Evolutionary conservation across 306 rosid genomes (phyloP), one percentile per base, ranked within the genome.

Genomic region (Urtica urens): DNA sequence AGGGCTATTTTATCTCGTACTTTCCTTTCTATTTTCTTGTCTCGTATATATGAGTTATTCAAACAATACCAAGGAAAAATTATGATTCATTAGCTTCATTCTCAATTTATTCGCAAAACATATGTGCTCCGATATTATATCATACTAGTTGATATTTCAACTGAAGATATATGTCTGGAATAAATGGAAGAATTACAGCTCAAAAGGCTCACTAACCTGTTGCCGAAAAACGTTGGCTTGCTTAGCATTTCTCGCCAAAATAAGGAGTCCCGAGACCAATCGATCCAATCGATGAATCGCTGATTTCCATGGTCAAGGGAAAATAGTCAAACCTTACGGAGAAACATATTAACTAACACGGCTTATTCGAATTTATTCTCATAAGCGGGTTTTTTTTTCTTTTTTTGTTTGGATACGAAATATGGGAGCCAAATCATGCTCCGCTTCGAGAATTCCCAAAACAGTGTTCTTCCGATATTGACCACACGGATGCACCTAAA

Each of bases 391-490:
- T 1, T 35, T 39, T 30, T 19, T 19, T 53, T 30, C 18, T 51
- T 23, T 19, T 12, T 30, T 44, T 25, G 51, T 37, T 57, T 23
- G 93, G 99, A 79, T 92, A 92, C 99, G 96, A 68, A 85, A 92
- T 55, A 85, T 66, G 60, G 99, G 96, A 1, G 78, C 75, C 73
- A 92, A 55, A 41, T 70, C 88, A 70, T 85, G 69, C 60, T 92
- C 96, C 23, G 99, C 99, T 76, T 92, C 65, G 51, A 92, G 87
- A 61, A 92, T 82, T 67, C 99, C 99, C 55, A 85, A 76, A 62
- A 90, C 67, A 2, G 99, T 85, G 73, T 85, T 92, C 79, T 92
- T 92, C 17, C 96, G 90, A 72, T 92, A 92, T 63, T 92, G 96
- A 71, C 96, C 99, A 41, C 99, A 85, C 13, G 96, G 93, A 76